Conservation (phyloP, 2,329 filamentous ascomycete genomes). For the Trichoderma sp. region DNA sequence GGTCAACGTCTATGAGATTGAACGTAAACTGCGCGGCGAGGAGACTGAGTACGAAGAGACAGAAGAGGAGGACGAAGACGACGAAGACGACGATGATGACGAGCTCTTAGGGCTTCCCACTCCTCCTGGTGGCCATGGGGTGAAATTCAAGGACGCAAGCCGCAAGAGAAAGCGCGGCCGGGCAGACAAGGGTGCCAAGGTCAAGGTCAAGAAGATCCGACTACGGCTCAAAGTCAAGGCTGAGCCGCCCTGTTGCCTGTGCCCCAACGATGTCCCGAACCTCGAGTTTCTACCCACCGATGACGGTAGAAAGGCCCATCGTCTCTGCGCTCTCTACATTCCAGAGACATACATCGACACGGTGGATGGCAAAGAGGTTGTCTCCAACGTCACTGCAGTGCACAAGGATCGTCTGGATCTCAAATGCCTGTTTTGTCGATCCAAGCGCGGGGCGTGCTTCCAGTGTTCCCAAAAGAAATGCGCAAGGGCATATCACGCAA, state of each 20-base stretch:
- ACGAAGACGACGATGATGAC: constrained; percentile 60
- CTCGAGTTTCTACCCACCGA: constrained; percentile 84
- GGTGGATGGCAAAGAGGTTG: constrained; percentile 66
- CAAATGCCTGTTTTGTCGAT: constrained; percentile 92
- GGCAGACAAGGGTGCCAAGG: constrained; percentile 40
- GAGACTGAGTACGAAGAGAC: constrained; percentile 80
- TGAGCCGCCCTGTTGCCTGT: constrained; percentile 83
- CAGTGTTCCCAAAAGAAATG: constrained; percentile 96
- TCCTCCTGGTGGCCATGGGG: constrained; percentile 70
- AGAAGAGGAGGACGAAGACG: constrained; percentile 64
- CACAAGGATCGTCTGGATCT: constrained; percentile 84
- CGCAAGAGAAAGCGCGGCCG: constrained; percentile 58
- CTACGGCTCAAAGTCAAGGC: constrained; percentile 68
- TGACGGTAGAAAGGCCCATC: constrained; percentile 82
- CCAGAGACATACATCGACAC: constrained; percentile 85
- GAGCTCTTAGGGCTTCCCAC: constrained; percentile 70
- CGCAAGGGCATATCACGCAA: constrained; percentile 88
- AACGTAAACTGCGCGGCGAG: constrained; percentile 88
- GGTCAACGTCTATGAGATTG: constrained; percentile 95
- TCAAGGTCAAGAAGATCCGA: constrained; percentile 75
- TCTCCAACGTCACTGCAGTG: constrained; percentile 77
- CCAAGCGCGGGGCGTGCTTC: constrained; percentile 92
- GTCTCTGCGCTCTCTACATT: constrained; percentile 84
- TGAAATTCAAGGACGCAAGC: constrained; percentile 58
- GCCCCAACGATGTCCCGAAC: constrained; percentile 82